Conservation (phyloP, 2,329 filamentous ascomycete genomes). For the Pyricularia grisea region DNA sequence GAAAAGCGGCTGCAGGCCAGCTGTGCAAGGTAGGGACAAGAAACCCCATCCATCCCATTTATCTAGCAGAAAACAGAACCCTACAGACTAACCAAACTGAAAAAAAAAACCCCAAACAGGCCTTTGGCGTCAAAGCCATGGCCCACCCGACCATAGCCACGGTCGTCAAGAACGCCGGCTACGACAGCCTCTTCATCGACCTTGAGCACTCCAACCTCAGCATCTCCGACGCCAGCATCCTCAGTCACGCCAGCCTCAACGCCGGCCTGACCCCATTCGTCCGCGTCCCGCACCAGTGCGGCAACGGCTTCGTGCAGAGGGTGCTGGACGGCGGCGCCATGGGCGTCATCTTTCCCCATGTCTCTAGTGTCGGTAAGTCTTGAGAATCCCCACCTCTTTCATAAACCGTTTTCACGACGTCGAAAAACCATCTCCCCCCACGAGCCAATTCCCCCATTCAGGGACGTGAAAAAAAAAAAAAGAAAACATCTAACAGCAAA, state of each 20-base stretch:
- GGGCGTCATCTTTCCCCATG: slow-evolving; percentile 30
- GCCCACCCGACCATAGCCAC: neutral
- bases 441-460: neutral
- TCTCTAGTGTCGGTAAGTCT: slow-evolving; percentile 16
- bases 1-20: neutral
- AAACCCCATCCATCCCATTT: no score
- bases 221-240: slow-evolving; percentile 23
- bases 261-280: slow-evolving; percentile 30
- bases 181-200: slow-evolving; percentile 31
- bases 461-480: no score
- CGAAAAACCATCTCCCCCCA: neutral
- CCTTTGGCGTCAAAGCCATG: neutral
- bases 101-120: neutral
- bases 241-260: slow-evolving; percentile 27
- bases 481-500: neutral
- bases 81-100: no score
- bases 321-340: slow-evolving; percentile 30
- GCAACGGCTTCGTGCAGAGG: slow-evolving; percentile 25
- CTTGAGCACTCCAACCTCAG: slow-evolving; percentile 32
- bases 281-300: slow-evolving; percentile 25
- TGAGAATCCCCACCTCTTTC: neutral
- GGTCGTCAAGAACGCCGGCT: slow-evolving; percentile 27
- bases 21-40: neutral
- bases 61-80: no score
- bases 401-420: no score